Evolutionary conservation across 352 stramenopile genomes (phyloP), one percentile per base, ranked within the genome.

Genomic region (Globisporangium recalcitrans): DNA sequence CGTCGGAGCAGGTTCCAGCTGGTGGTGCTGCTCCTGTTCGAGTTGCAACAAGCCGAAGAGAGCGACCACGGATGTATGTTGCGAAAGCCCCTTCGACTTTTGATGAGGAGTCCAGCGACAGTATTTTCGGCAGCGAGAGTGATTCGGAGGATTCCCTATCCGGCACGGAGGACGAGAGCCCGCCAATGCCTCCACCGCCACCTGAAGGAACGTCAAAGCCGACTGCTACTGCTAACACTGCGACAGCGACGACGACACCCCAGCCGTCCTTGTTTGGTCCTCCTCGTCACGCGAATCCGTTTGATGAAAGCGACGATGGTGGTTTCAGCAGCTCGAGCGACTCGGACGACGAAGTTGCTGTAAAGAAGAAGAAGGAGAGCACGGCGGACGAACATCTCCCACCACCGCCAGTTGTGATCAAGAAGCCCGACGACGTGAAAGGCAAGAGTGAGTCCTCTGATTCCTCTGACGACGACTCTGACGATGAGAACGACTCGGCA

Each of bases 51-150:
- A 52, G 46, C 16, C 66, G 88, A 40, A 79, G 80, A 14, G 77
- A 87, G 24, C 74, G 86, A 29, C 86, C 86, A 14, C 73, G 74
- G 32, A 93, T 95, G 82, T 93, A 91, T 27, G 82, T 91, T 13
- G 80, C 85, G 11, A 88, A 77, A 51, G 67, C 82, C 11, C 70
- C 72, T 13, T 85, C 80, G 4, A 68, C 82, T 21, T 72, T 91
- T 22, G 83, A 93, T 63, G 81, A 89, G 11, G 86, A 95, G 63
- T 95, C 86, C 2, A 93, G 84, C 47, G 86, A 95, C 71, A 93
- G 82, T 61, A 92, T 95, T 29, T 90, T 93, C 65, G 86, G 82
- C 44, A 93, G 85, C 46, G 75, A 85, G 57, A 82, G 77, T 54
- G 83, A 92, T 5, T 90, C 77, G 8, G 74, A 72, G 5, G 70